Evolutionary conservation across 208 protist species (phyloP), one percentile per base, ranked within the genome.

Genomic region (Acanthamoeba divionensis): DNA sequence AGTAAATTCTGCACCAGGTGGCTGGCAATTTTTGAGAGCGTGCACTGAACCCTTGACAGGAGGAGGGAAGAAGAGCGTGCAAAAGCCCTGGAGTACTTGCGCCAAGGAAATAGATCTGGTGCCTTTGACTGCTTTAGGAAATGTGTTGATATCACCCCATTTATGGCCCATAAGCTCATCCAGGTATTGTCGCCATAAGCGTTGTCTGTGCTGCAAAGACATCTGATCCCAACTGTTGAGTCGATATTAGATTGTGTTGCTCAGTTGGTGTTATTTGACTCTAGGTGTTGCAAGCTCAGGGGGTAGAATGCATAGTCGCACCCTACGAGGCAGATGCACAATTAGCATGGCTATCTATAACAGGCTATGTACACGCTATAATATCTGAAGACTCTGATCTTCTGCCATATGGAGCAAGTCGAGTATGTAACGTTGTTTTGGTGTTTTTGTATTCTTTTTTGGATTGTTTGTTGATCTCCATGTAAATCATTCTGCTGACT

Each of bases 241-340:
- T 41, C 62, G 24, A 45, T 26, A 10, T 15, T 86, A n/a, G 5
- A 6, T 87, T 12, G 29, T 65, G 26, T 24, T 15, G 36, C 38
- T 36, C 41, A 92, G 24, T n/a, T 21, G 36, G 55, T 83, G n/a
- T 55, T 29, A n/a, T 41, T 47, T 60, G 36, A 36, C 38, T 18
- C 6, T 79, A 95, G 92, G 52, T 50, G 29, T 79, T 94, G 0
- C 29, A 88, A 55, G 47, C 86, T 45, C 44, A 92, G 29, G 79
- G 75, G 26, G 50, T 98, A 8, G 92, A 95, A 79, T 98, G 96
- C 90, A 93, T 99, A 13, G 98, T 99, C 3, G 96, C 98, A n/a
- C 99, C 99, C 5, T 99, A 99, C 92, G 99, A 99, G 96, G 98
- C 99, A 0, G 99, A 99, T 94, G 98, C 99, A 1, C 98, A 99